Conservation (phyloP, 2,329 filamentous ascomycete species). For the Xylaria sp. region DNA sequence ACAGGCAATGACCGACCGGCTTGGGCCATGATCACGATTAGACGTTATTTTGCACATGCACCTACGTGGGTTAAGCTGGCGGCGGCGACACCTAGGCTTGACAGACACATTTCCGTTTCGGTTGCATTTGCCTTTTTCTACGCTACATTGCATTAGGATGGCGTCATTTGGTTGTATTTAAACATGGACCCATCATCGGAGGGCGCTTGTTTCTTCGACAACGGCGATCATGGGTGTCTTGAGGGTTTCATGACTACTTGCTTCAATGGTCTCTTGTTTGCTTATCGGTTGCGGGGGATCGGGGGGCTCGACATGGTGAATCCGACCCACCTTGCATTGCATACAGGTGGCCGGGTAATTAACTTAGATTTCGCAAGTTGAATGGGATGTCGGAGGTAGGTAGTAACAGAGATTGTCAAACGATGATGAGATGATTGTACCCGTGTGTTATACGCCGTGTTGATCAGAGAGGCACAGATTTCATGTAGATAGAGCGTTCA, state of each 20-base stretch:
- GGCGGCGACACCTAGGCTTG: background rate
- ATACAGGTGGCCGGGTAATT: slow-evolving; percentile 1
- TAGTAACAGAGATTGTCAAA: background rate
- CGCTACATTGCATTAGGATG: slow-evolving; percentile 14
- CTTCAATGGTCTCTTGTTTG: background rate
- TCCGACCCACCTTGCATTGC: background rate
- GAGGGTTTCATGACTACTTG: background rate
- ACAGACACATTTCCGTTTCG: background rate
- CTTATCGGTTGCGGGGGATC: too few species aligned
- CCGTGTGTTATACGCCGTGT: slow-evolving; percentile 1
- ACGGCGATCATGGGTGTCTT: background rate
- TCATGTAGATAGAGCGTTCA: background rate
- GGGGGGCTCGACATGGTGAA: background rate
- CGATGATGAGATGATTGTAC: background rate
- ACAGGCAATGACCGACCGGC: too few species aligned
- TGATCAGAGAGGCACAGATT: background rate
- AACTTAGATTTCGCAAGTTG: background rate
- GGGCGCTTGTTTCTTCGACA: background rate
- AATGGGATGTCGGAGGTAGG: background rate
- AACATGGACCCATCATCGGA: background rate
- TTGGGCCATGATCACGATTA: slow-evolving; percentile 26
- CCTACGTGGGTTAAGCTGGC: background rate
- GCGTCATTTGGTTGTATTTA: slow-evolving; percentile 6
- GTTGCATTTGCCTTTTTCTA: slow-evolving; percentile 1
- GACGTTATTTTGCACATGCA: slow-evolving; percentile 18